Conservation (phyloP, 1,139 yeast species). For the Geotrichum europaeum region DNA sequence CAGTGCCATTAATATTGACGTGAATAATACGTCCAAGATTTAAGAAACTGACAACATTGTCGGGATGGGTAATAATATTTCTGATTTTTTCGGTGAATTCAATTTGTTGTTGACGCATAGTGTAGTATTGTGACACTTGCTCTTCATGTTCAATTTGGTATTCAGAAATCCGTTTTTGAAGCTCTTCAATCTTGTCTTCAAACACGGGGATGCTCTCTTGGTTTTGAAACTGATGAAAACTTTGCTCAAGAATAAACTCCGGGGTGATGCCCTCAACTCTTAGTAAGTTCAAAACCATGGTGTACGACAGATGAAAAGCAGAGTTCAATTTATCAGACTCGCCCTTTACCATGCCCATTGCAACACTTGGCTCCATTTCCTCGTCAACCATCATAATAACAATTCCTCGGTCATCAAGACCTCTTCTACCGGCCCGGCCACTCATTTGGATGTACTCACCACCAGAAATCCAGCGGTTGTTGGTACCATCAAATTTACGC, state of each 20-base stretch:
- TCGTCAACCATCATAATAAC: slow-evolving; percentile 99
- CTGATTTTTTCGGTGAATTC: slow-evolving; percentile 71
- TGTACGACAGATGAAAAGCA: slow-evolving; percentile 93
- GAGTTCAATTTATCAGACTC: slow-evolving; percentile 95
- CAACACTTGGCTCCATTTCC: slow-evolving; percentile 98
- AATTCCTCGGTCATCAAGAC: slow-evolving; percentile 96
- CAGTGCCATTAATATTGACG: slow-evolving; percentile 47
- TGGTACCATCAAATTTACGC: slow-evolving; percentile 96
- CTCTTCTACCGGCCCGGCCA: slow-evolving; percentile 99
- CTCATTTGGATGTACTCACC: slow-evolving; percentile 99
- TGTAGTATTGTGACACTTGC: slow-evolving; percentile 73
- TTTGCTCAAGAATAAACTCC: slow-evolving; percentile 90
- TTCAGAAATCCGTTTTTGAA: slow-evolving; percentile 45
- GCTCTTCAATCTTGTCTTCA: slow-evolving; percentile 55
- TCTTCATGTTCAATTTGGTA: slow-evolving; percentile 67
- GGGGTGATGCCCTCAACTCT: slow-evolving; percentile 98
- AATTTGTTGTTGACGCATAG: slow-evolving; percentile 63
- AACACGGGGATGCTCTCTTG: slow-evolving; percentile 82
- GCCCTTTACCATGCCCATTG: slow-evolving; percentile 98
- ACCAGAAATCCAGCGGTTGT: slow-evolving; percentile 97
- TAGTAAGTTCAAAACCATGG: slow-evolving; percentile 91
- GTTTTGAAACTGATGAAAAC: slow-evolving; percentile 93
- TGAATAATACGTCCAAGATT: slow-evolving; percentile 84
- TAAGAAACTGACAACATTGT: slow-evolving; percentile 71
- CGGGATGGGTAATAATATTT: slow-evolving; percentile 87